phyloP scores from a whole-genome alignment of 2,329 filamentous ascomycete genomes.

The Fusarium protoensiforme region DNA sequence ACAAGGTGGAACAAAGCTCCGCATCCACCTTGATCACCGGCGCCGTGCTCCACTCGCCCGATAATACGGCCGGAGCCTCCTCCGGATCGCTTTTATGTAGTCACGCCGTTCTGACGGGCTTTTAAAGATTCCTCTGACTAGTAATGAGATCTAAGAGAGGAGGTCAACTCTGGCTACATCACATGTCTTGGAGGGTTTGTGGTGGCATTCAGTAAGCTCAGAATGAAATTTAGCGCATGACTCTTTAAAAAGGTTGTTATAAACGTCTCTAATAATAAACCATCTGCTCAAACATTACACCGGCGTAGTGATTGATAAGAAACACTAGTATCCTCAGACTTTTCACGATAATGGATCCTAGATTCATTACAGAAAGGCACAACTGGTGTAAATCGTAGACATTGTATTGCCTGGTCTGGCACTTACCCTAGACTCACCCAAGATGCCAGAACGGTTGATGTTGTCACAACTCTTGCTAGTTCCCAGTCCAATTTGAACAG shows the following conservation, averaged over 20 bases:
- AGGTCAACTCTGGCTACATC: constrained; percentile 44
- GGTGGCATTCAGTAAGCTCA: constrained; percentile 16
- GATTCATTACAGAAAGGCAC: constrained; percentile 55
- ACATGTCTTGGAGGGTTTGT: constrained; percentile 44
- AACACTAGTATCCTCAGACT: constrained; percentile 50
- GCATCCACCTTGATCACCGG: constrained; percentile 41
- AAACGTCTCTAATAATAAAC: constrained; percentile 3
- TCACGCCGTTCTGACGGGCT: constrained; percentile 51
- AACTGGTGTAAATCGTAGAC: too few relatives aligned
- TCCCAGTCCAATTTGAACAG: constrained; percentile 1
- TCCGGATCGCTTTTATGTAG: constrained; percentile 48
- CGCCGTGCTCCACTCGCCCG: constrained; percentile 48
- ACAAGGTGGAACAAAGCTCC: constrained; percentile 53
- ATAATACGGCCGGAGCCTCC: constrained; percentile 52
- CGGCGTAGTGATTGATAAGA: constrained; percentile 31
- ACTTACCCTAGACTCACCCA: constrained; percentile 51
- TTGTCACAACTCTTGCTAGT: constrained; percentile 50
- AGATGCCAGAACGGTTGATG: constrained; percentile 54
- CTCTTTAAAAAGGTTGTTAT: background rate
- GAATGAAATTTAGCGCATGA: background rate
- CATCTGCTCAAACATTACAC: background rate
- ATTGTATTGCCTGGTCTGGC: background rate
- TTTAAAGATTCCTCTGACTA: constrained; percentile 45
- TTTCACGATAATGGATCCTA: constrained; percentile 54
- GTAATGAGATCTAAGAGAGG: constrained; percentile 50